Evolutionary conservation across 306 rosid genomes (phyloP), one percentile per base, ranked within the genome.

Genomic region (Dryas octopetala): DNA sequence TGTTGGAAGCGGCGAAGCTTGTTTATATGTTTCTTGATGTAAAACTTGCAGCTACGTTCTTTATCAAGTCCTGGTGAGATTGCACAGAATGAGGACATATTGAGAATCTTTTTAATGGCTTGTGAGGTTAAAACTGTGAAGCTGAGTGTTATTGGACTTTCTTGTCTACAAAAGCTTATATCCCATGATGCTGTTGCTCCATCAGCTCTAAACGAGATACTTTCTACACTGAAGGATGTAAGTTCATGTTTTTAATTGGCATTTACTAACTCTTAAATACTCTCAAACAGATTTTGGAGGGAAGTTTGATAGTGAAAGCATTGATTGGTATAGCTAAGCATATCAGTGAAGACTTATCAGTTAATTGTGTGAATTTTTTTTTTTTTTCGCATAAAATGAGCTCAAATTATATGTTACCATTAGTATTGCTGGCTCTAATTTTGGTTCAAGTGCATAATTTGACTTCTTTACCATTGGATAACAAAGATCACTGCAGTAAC

Each of bases 131-230:
- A 84, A 71, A 88, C 90, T 49, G 85, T 94, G 59, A 95, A 91
- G 84, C 86, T 91, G 83, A 95, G 98, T 82, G 88, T 91, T 68
- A 87, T 91, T 81, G 97, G 96, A 68, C 98, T 95, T 66, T 95
- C 98, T 0, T 95, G 97, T 80, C 83, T 95, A 70, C 98, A 95
- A 76, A 91, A 95, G 84, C 85, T 95, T 53, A 91, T 95, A 78
- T 88, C 98, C 44, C 98, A 95, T 60, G 97, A 95, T 62, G 97
- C 96, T 9, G 96, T 95, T 78, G 83, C 88, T 83, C 86, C 88
- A 61, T 90, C 95, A 2, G 96, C 95, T 49, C 81, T 89, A 79
- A 88, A 85, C 64, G 97, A 87, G 81, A 91, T 95, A 82, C 84
- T 91, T 66, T 76, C 86, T n/a, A 91, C 97, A 26, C 84, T 94